Conservation (phyloP, 2,329 filamentous ascomycete genomes). For the Stromatinia cepivora region DNA sequence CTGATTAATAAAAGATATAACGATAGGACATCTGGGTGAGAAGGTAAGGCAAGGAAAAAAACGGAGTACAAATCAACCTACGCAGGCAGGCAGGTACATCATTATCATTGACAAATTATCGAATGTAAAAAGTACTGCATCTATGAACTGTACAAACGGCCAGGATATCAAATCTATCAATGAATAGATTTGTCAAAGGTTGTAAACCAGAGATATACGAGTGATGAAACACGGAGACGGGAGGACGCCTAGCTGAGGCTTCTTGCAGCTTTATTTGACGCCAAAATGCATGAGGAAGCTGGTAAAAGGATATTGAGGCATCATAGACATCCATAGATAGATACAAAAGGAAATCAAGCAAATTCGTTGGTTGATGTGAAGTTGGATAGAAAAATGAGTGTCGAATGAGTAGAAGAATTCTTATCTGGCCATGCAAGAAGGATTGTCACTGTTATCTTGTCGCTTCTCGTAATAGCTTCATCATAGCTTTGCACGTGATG, state of each 20-base stretch:
- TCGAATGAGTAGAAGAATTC: constrained; percentile 20
- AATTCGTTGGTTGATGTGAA: constrained; percentile 7
- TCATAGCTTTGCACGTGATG: constrained; percentile 16
- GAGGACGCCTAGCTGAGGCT: constrained; percentile 2
- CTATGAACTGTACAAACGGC: neutral
- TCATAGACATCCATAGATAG: neutral
- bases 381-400: neutral
- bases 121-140: neutral
- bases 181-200: constrained; percentile 11
- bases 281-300: constrained; percentile 11
- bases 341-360: neutral
- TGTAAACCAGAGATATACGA: neutral
- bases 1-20: neutral
- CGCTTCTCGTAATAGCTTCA: constrained; percentile 24
- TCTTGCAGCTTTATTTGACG: constrained; percentile 12
- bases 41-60: neutral
- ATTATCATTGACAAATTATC: constrained; percentile 8
- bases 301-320: neutral
- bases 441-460: constrained; percentile 22
- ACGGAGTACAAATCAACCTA: neutral
- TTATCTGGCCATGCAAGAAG: constrained; percentile 16
- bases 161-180: constrained; percentile 4
- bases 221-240: constrained; percentile 8
- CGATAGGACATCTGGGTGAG: neutral
- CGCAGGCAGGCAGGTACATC: neutral